Conservation (phyloP, 345 rosid genomes). For the Camelina sativa region DNA sequence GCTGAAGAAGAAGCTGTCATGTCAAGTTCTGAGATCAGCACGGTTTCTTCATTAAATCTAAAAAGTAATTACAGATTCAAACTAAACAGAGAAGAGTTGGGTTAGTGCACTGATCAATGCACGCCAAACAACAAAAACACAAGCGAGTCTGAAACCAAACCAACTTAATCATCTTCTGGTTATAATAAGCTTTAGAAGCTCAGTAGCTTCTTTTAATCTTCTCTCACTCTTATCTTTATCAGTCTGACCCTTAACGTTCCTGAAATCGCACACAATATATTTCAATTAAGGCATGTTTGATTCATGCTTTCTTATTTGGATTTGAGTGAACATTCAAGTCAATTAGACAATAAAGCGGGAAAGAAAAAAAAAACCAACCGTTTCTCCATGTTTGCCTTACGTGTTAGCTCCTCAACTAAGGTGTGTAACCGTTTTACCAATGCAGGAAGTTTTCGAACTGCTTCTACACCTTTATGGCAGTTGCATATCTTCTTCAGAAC, state of each 20-base stretch:
- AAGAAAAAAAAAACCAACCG: constrained; percentile 46
- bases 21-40: too few relatives aligned
- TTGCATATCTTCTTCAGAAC: constrained; percentile 71
- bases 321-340: constrained; percentile 5
- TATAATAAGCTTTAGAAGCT: constrained; percentile 55
- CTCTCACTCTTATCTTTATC: constrained; percentile 62
- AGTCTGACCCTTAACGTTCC: constrained; percentile 51
- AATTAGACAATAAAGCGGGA: not conserved
- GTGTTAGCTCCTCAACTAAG: constrained; percentile 72
- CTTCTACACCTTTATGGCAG: constrained; percentile 54
- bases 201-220: constrained; percentile 63
- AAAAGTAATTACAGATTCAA: constrained; percentile 15
- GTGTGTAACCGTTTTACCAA: constrained; percentile 65
- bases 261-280: constrained; percentile 36
- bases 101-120: constrained; percentile 33
- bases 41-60: too few relatives aligned
- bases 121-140: constrained; percentile 15
- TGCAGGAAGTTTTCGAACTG: constrained; percentile 59
- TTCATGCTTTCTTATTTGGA: not conserved
- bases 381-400: constrained; percentile 60
- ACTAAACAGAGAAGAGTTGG: not conserved
- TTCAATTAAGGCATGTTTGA: not conserved
- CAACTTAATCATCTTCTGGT: constrained; percentile 36
- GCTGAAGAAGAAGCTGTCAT: too few relatives aligned
- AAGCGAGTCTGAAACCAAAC: constrained; percentile 14